Base-by-base conservation (phyloP, 179 eudicot species). In the Actinidia polygama region DNA sequence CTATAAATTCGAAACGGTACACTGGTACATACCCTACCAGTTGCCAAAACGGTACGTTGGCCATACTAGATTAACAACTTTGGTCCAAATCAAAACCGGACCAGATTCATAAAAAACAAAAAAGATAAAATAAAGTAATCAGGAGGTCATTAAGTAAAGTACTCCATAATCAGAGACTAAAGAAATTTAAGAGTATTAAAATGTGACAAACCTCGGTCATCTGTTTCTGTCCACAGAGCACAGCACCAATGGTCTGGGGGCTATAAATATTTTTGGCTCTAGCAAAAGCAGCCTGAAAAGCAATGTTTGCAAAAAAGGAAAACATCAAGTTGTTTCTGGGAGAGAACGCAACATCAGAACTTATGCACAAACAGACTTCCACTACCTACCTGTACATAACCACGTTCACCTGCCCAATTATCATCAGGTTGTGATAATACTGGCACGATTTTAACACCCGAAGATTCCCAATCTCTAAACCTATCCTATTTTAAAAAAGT, bases 401-500 rank as follows among this genome's bases (percentile, higher is more conserved):
- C 99, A 76, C 89, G 81, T 89, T 96, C 96, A 82, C 99, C 98
- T 0, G 88, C 79, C 98, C 99, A 96, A 72, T 70, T 79, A 67
- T 91, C 88, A 87, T 93, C 95, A 55, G 97, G 99, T 72, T 91
- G 95, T 73, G 99, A 96, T 54, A 96, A 81, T 30, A 96, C 99
- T 19, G 97, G 99, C 24, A 96, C 89, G 83, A 96, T 85, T 79
- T 88, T 87, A 75, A 96, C 90, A 76, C 98, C 99, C 3, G 93
- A 88, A 85, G 97, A 89, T 88, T 93, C 94, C 99, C 99, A 96
- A 73, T 93, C 91, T 87, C 87, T 87, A 74, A 94, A 96, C 83
- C 93, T 93, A 85, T 96, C 98, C 99, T 96, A 83, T 85, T 84
- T 30, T 30, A 30, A 30, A 30, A 30, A 30, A 30, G 36, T 30